Percentiles rank a stretch among this genome's conserved stretches.
Conservation (phyloP, 805 yeast species). For the Candida sanyiensis region DNA sequence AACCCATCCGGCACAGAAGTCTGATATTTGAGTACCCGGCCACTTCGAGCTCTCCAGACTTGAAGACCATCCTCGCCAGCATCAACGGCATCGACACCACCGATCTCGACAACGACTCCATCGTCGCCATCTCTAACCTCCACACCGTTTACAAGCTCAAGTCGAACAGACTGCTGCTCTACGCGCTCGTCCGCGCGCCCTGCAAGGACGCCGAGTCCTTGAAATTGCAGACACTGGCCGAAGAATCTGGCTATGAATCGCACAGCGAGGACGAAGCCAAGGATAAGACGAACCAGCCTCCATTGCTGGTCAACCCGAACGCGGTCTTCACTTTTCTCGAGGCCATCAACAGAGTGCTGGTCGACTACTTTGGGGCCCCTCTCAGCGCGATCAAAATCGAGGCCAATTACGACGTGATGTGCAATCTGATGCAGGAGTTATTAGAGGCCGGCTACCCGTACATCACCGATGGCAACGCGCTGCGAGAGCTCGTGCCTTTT, state of each 20-base stretch:
- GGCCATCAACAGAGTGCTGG: slow-evolving; percentile 44
- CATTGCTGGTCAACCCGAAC: slow-evolving; percentile 38
- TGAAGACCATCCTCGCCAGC: slow-evolving; percentile 25
- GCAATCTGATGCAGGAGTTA: slow-evolving; percentile 69
- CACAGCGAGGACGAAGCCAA: not conserved
- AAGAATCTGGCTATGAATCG: slow-evolving; percentile 1
- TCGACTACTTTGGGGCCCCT: slow-evolving; percentile 53
- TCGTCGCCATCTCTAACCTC: slow-evolving; percentile 17
- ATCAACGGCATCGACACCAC: slow-evolving; percentile 15
- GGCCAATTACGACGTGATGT: slow-evolving; percentile 64
- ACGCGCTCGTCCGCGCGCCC: slow-evolving; percentile 17
- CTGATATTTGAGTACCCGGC: slow-evolving; percentile 35
- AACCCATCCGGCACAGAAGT: slow-evolving; percentile 23
- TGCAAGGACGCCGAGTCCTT: slow-evolving; percentile 10
- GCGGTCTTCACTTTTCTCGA: slow-evolving; percentile 50
- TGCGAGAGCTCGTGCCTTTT: slow-evolving; percentile 64
- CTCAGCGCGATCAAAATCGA: slow-evolving; percentile 54
- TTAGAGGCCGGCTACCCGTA: slow-evolving; percentile 73
- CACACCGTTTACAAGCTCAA: slow-evolving; percentile 16
- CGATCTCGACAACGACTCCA: slow-evolving; percentile 20
- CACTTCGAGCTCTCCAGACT: slow-evolving; percentile 28
- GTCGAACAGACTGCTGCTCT: slow-evolving; percentile 14
- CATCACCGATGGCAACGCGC: slow-evolving; percentile 61
- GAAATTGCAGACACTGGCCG: slow-evolving; percentile 16
- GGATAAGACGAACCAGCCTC: not conserved